These are phyloP conservation scores for Grigorovia jiainica DNA, from an alignment of 805 yeast genomes.

Conservation along the genomic window DNA sequence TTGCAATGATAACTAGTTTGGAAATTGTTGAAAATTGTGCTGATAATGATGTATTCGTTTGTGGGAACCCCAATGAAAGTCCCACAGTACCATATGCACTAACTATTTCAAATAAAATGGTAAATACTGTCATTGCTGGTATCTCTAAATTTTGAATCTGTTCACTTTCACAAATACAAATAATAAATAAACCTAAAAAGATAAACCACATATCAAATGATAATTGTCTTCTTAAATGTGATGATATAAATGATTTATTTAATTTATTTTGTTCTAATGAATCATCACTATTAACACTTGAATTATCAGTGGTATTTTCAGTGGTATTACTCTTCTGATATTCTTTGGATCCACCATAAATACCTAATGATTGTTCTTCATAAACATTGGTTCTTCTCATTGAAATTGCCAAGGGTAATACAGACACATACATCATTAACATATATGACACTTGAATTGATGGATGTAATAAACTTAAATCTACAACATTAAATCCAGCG, in stretches of 20 bases:
- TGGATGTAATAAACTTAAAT: constrained; percentile 63
- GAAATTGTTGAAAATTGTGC: constrained; percentile 64
- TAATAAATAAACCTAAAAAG: constrained; percentile 75
- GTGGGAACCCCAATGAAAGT: constrained; percentile 73
- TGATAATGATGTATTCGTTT: constrained; percentile 56
- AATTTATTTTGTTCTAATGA: constrained; percentile 12
- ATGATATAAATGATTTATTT: constrained; percentile 58
- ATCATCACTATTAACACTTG: background rate
- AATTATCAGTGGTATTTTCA: background rate
- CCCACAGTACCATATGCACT: constrained; percentile 98
- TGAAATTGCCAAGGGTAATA: constrained; percentile 88
- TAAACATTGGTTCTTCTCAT: constrained; percentile 93
- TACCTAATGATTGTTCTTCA: constrained; percentile 90
- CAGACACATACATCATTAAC: constrained; percentile 97
- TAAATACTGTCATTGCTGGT: constrained; percentile 54
- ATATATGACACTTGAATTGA: constrained; percentile 87
- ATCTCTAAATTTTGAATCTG: constrained; percentile 38
- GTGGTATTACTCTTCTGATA: background rate
- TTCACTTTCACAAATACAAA: constrained; percentile 79
- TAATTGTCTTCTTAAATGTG: constrained; percentile 82
- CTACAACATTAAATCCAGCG: constrained; percentile 74
- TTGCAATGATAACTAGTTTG: constrained; percentile 74
- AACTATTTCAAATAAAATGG: constrained; percentile 74
- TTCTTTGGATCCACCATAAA: constrained; percentile 35
- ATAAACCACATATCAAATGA: constrained; percentile 93